Evolutionary conservation across 2,329 filamentous ascomycete genomes (phyloP).

Genomic region (Pseudogymnoascus sp.): DNA sequence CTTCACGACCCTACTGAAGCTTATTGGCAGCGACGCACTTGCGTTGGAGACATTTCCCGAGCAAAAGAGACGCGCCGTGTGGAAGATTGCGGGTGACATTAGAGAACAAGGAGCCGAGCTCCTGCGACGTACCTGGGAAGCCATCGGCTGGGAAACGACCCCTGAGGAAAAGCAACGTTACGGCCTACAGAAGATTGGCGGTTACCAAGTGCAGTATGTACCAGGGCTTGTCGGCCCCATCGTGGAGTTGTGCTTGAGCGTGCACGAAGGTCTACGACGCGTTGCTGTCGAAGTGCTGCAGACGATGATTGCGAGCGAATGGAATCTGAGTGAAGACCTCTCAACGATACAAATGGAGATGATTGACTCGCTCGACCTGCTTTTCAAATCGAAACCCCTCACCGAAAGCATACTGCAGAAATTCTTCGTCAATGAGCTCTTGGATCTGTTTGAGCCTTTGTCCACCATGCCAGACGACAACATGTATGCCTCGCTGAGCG

Average conservation of each 20-base stretch:
- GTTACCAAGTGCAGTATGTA: constrained; percentile 97
- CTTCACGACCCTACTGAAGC: constrained; percentile 79
- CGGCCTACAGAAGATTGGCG: constrained; percentile 76
- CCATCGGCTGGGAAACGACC: constrained; percentile 91
- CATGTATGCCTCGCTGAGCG: constrained; percentile 66
- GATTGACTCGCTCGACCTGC: constrained; percentile 82
- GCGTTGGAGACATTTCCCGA: constrained; percentile 94
- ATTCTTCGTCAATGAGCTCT: constrained; percentile 77
- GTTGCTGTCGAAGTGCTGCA: constrained; percentile 91
- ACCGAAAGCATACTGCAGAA: constrained; percentile 89
- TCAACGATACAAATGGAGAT: constrained; percentile 90
- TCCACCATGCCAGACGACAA: constrained; percentile 59
- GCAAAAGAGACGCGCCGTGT: constrained; percentile 90
- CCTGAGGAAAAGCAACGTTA: constrained; percentile 71
- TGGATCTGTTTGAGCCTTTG: constrained; percentile 70
- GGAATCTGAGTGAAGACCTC: constrained; percentile 89
- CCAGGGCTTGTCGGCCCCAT: constrained; percentile 85
- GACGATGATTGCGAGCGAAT: constrained; percentile 98
- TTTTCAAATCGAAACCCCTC: constrained; percentile 83
- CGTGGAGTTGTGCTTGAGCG: constrained; percentile 87
- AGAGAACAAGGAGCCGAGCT: constrained; percentile 84
- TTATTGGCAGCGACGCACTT: constrained; percentile 81
- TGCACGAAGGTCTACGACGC: constrained; percentile 80
- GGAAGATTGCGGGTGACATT: constrained; percentile 98
- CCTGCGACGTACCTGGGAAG: constrained; percentile 79